Evolutionary conservation across 345 rosid species (phyloP).

Genomic region (Tarenaya hassleriana): DNA sequence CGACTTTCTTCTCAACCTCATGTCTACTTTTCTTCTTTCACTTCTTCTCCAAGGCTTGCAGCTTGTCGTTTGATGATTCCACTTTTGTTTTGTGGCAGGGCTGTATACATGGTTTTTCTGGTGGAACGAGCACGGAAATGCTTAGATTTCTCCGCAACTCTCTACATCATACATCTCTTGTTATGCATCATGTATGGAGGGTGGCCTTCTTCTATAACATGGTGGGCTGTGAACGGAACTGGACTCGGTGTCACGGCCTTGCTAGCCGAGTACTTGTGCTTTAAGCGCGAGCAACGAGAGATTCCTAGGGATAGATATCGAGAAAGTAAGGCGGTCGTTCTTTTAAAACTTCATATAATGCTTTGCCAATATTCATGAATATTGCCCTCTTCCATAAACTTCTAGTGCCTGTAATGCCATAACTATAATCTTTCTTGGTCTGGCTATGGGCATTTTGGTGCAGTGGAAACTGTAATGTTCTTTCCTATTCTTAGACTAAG

Average conservation of each 20-base stretch:
- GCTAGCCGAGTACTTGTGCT: constrained; percentile 65
- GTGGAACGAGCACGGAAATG: constrained; percentile 77
- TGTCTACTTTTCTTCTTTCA: background rate
- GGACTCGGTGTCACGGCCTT: constrained; percentile 57
- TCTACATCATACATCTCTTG: constrained; percentile 55
- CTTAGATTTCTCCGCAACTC: constrained; percentile 62
- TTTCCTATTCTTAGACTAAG: no score
- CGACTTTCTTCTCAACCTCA: background rate
- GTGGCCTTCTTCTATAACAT: constrained; percentile 68
- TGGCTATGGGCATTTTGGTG: no score
- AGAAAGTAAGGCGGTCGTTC: constrained; percentile 41
- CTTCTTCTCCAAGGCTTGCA: background rate
- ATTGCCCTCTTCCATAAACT: no score
- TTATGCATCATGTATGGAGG: constrained; percentile 68
- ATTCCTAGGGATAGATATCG: constrained; percentile 49
- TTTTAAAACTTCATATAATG: no score
- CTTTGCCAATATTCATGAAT: no score
- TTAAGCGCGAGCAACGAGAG: constrained; percentile 47
- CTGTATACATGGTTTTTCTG: constrained; percentile 57
- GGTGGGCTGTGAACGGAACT: constrained; percentile 69
- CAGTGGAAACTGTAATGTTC: no score
- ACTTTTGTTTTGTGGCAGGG: constrained; percentile 25
- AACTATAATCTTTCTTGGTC: no score
- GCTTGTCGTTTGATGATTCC: background rate
- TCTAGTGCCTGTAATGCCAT: no score